These are phyloP conservation scores for Trichothecium roseum DNA, from an alignment of 2,329 filamentous ascomycete genomes.

Conservation along the genomic window DNA sequence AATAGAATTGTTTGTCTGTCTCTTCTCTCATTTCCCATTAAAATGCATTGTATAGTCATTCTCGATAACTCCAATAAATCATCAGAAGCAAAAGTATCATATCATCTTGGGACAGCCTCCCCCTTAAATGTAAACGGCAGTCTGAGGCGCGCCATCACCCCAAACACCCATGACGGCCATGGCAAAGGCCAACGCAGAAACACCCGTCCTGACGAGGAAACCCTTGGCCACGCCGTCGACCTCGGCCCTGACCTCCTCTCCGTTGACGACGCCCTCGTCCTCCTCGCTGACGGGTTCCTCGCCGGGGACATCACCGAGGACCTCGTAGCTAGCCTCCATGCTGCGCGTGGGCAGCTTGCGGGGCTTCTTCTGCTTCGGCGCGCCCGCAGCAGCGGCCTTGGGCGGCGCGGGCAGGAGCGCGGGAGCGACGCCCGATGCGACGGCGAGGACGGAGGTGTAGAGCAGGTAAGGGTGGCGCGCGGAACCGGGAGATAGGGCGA, in stretches of 20 bases:
- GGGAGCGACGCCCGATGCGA: constrained; percentile 47
- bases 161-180: constrained; percentile 56
- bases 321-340: constrained; percentile 65
- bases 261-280: constrained; percentile 44
- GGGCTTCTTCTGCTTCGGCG: constrained; percentile 14
- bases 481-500: constrained; percentile 61
- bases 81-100: not conserved
- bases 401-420: constrained; percentile 30
- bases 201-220: constrained; percentile 41
- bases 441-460: constrained; percentile 66
- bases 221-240: constrained; percentile 45
- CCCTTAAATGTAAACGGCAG: constrained; percentile 20
- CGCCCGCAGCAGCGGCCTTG: constrained; percentile 15
- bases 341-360: constrained; percentile 23
- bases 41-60: too few relatives aligned
- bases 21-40: not conserved
- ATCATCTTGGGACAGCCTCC: not conserved
- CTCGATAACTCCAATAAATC: not conserved
- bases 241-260: constrained; percentile 48
- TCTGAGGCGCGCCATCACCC: constrained; percentile 44
- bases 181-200: constrained; percentile 46
- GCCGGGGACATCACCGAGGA: constrained; percentile 41
- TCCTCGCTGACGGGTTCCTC: constrained; percentile 29
- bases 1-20: not conserved
- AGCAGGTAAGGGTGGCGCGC: constrained; percentile 81